phyloP scores from a whole-genome alignment of 208 protist species.

The Trypanosoma mega region DNA sequence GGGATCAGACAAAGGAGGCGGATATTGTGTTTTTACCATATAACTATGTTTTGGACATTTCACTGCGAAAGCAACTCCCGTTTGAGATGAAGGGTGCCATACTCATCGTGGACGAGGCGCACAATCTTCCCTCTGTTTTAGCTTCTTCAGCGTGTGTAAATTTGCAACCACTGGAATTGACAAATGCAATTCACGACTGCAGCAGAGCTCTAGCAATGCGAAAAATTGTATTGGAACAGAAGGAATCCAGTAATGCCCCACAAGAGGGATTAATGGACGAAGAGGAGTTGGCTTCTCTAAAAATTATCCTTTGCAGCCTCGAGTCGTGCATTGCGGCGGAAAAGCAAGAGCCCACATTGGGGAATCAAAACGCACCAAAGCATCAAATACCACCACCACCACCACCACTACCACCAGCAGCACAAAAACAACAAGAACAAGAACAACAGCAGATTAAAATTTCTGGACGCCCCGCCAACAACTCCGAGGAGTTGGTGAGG shows the following conservation, averaged over 20 bases:
- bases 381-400: no score
- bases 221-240: conserved; percentile 26
- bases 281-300: conserved; percentile 73
- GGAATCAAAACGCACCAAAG: no score
- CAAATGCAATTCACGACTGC: conserved; percentile 82
- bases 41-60: conserved; percentile 97
- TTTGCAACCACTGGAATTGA: conserved; percentile 65
- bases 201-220: conserved; percentile 65
- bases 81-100: conserved; percentile 82
- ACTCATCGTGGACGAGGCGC: conserved; percentile 97
- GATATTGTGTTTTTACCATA: conserved; percentile 98
- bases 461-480: background rate
- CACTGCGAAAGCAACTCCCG: conserved; percentile 81
- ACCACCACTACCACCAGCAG: no score
- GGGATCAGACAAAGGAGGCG: conserved; percentile 73
- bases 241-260: conserved; percentile 3
- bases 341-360: conserved; percentile 1
- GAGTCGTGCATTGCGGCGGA: conserved; percentile 51
- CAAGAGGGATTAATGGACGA: conserved; percentile 34
- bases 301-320: conserved; percentile 62
- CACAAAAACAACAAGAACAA: no score
- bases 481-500: conserved; percentile 50
- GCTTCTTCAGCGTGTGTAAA: conserved; percentile 55
- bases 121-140: conserved; percentile 93
- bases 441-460: background rate